phyloP scores from a whole-genome alignment of 345 rosid species.

The Boechera retrofracta region DNA sequence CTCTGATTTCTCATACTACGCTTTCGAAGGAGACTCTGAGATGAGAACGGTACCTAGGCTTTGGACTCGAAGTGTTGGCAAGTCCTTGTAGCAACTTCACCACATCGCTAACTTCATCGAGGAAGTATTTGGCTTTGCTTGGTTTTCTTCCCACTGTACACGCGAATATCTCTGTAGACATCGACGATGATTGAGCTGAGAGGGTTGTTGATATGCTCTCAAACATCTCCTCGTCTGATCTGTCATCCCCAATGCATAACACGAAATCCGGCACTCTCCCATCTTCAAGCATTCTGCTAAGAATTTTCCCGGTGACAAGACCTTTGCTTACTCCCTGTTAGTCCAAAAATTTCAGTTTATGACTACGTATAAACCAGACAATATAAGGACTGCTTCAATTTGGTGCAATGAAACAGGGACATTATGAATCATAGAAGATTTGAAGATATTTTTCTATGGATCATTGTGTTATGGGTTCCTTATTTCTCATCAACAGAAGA shows the following conservation, averaged over 20 bases:
- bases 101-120: constrained; percentile 56
- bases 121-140: constrained; percentile 66
- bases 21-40: constrained; percentile 44
- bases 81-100: constrained; percentile 52
- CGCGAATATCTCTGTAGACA: constrained; percentile 56
- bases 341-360: constrained; percentile 2
- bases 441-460: neutral
- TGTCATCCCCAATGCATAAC: constrained; percentile 68
- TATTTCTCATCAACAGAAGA: neutral
- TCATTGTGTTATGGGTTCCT: neutral
- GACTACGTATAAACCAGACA: constrained; percentile 1
- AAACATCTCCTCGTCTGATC: constrained; percentile 75
- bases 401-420: neutral
- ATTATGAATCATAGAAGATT: neutral
- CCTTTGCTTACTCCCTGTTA: constrained; percentile 68
- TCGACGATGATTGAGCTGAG: constrained; percentile 37
- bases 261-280: constrained; percentile 57
- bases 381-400: neutral
- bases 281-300: constrained; percentile 44
- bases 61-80: constrained; percentile 39
- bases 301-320: constrained; percentile 55
- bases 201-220: constrained; percentile 51
- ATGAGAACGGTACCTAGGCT: constrained; percentile 36
- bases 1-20: constrained; percentile 26
- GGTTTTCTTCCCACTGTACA: constrained; percentile 74